A percentile compares a stretch with the other conserved stretches of the same genome.
Conservation (phyloP, 2,329 filamentous ascomycete species). For the Xylariaceae sp. region DNA sequence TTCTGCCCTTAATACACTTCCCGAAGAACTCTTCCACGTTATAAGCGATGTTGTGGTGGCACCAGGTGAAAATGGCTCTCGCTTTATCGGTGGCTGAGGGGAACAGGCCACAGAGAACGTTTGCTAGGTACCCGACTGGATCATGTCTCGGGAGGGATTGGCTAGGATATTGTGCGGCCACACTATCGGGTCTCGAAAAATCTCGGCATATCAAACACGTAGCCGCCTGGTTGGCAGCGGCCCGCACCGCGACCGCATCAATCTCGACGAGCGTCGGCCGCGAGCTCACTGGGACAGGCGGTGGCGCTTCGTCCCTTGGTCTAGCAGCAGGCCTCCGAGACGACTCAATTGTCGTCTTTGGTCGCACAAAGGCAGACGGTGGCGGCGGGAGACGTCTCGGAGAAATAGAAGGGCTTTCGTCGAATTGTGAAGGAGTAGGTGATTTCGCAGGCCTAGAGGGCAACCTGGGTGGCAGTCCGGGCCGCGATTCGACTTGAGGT, state of each 20-base stretch:
- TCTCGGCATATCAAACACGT: slow-evolving; percentile 81
- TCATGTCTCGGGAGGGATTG: slow-evolving; percentile 67
- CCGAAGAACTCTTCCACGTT: slow-evolving; percentile 80
- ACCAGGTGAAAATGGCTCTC: slow-evolving; percentile 90
- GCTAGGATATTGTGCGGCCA: slow-evolving; percentile 77
- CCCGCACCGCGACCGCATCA: slow-evolving; percentile 44
- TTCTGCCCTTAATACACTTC: slow-evolving; percentile 66
- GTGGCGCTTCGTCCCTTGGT: slow-evolving; percentile 46
- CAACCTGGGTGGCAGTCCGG: slow-evolving; percentile 52
- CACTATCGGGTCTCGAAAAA: slow-evolving; percentile 78
- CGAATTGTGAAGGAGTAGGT: slow-evolving; percentile 28
- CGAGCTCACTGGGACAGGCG: slow-evolving; percentile 55
- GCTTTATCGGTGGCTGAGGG: slow-evolving; percentile 86
- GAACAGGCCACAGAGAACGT: slow-evolving; percentile 78
- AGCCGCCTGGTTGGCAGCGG: slow-evolving; percentile 31
- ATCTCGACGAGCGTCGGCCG: slow-evolving; percentile 57
- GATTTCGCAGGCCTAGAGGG: slow-evolving; percentile 52
- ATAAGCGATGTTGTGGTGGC: slow-evolving; percentile 90
- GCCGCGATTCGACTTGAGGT: slow-evolving; percentile 41
- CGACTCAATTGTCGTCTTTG: slow-evolving; percentile 35
- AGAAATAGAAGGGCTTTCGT: slow-evolving; percentile 30
- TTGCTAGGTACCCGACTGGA: slow-evolving; percentile 74
- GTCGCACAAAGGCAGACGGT: slow-evolving; percentile 36
- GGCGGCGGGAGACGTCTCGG: slow-evolving; percentile 46
- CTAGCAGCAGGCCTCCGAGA: slow-evolving; percentile 24